phyloP scores from a whole-genome alignment of 768 basidiomycete species.

The Candolleomyces efflorescens region DNA sequence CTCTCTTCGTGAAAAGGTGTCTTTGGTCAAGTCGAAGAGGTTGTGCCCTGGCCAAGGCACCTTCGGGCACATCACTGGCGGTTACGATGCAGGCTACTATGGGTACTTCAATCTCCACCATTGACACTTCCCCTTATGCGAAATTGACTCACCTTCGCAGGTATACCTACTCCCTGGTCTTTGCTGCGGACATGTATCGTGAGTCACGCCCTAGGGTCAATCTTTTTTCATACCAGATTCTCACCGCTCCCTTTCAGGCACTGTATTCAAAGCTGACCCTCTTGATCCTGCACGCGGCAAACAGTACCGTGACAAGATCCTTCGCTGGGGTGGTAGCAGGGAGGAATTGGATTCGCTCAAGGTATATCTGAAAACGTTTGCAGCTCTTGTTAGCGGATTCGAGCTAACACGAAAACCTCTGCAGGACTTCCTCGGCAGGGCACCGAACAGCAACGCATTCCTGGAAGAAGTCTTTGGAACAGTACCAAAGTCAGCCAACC shows the following conservation, averaged over 20 bases:
- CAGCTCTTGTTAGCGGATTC: background rate
- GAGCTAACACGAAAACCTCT: background rate
- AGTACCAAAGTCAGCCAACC: slow-evolving; percentile 27
- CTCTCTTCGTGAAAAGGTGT: slow-evolving; percentile 61
- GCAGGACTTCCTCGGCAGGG: slow-evolving; percentile 75
- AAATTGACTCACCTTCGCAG: too few relatives aligned
- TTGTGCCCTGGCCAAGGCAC: slow-evolving; percentile 65
- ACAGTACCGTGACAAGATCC: slow-evolving; percentile 71
- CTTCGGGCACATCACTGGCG: slow-evolving; percentile 76
- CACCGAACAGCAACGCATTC: slow-evolving; percentile 74
- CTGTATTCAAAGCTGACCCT: slow-evolving; percentile 80
- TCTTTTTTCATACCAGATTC: slow-evolving; percentile 5
- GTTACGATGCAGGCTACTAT: slow-evolving; percentile 69
- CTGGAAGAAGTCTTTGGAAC: slow-evolving; percentile 58
- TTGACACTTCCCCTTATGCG: too few relatives aligned
- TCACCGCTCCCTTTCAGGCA: slow-evolving; percentile 30
- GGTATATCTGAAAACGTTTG: slow-evolving; percentile 30
- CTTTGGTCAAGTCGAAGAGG: slow-evolving; percentile 60
- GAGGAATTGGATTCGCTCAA: slow-evolving; percentile 80
- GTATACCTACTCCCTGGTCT: slow-evolving; percentile 70
- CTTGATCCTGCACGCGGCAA: slow-evolving; percentile 63
- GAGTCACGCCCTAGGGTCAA: background rate
- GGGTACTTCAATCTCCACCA: slow-evolving; percentile 22
- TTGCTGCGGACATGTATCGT: slow-evolving; percentile 58
- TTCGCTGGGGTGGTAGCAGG: slow-evolving; percentile 68